Evolutionary conservation across 1,284 basidiomycete genomes (phyloP), one percentile per base, ranked within the genome.

Genomic region (Puccinia horiana): DNA sequence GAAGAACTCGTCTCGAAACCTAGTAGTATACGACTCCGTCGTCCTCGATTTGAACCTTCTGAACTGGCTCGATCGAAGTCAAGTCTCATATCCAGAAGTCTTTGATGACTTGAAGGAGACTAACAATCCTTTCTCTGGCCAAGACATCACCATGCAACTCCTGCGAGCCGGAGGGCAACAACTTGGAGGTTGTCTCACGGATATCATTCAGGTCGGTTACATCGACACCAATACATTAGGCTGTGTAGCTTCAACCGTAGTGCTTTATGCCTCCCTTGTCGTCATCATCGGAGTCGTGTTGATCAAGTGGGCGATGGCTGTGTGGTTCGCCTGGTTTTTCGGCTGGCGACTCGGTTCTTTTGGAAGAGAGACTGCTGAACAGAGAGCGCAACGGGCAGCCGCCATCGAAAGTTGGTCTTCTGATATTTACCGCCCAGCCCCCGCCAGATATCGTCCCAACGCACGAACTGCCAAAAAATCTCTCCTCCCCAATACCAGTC

Each of bases 341-440:
- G 94, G 93, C 32, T 95, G 93, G 93, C 92, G 92, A 85, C 90
- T 99, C 61, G 96, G 96, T 76, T 93, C 94, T 85, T 99, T 98
- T 89, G 92, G 92, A 84, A 91, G 91, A 77, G 97, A 99, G 88
- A 94, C 94, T 49, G 95, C 96, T 87, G 92, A 94, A 86, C 91
- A 98, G 86, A 91, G 96, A n/a, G 95, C 95, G 92, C 91, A 92
- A 84, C 92, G 96, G 42, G 92, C 93, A 18, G 91, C 90, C 58
- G 94, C 95, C 87, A 97, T 99, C 85, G 97, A 99, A 88, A 92
- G 93, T 85, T 99, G 96, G 96, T 92, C 95, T 42, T 93, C 93
- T 85, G 94, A 98, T 87, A 99, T 99, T 85, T 97, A 98, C 88
- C 91, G 93, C 47, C 92, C 96, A 16, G 97, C 96, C 2, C 97